Evolutionary conservation across 2,329 filamentous ascomycete genomes (phyloP).

Genomic region (Diplodia sapinea): DNA sequence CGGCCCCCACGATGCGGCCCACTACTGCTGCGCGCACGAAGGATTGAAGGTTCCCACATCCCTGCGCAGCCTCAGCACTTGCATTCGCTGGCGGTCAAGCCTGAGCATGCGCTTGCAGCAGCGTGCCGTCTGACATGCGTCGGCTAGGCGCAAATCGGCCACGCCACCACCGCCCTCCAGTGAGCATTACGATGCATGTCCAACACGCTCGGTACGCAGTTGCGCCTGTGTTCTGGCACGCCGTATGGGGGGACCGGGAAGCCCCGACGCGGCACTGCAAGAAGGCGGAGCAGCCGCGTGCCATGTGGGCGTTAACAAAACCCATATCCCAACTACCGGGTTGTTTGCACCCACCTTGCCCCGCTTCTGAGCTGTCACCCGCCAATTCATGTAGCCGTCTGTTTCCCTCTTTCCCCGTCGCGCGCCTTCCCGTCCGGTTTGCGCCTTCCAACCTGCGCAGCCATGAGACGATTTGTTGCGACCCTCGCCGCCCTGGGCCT

Average conservation of each 20-base stretch:
- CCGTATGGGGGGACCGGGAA: slow-evolving; percentile 2
- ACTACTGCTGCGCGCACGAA: background rate
- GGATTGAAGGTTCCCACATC: slow-evolving; percentile 4
- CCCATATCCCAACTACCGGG: slow-evolving; percentile 4
- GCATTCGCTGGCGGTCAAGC: slow-evolving; percentile 2
- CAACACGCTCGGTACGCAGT: slow-evolving; percentile 17
- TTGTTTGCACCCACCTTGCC: background rate
- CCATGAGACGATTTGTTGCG: slow-evolving; percentile 7
- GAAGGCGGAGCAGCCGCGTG: slow-evolving; percentile 7
- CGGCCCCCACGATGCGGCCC: slow-evolving; percentile 2
- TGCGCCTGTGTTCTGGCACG: background rate
- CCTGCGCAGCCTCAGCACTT: background rate
- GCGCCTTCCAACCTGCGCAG: background rate
- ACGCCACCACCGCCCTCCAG: slow-evolving; percentile 6
- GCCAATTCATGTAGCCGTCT: slow-evolving; percentile 15
- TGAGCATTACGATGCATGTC: slow-evolving; percentile 12
- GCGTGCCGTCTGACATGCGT: slow-evolving; percentile 22
- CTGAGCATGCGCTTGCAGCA: background rate
- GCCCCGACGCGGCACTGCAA: background rate
- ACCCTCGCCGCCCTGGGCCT: slow-evolving; percentile 1
- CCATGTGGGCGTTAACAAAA: background rate
- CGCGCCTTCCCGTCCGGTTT: slow-evolving; percentile 3
- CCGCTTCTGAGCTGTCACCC: background rate
- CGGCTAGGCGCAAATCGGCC: background rate
- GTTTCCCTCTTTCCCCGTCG: background rate